These are phyloP conservation scores for Haplosporangium sp. DNA, from an alignment of 371 early-diverging fungal species.

Conservation along the genomic window DNA sequence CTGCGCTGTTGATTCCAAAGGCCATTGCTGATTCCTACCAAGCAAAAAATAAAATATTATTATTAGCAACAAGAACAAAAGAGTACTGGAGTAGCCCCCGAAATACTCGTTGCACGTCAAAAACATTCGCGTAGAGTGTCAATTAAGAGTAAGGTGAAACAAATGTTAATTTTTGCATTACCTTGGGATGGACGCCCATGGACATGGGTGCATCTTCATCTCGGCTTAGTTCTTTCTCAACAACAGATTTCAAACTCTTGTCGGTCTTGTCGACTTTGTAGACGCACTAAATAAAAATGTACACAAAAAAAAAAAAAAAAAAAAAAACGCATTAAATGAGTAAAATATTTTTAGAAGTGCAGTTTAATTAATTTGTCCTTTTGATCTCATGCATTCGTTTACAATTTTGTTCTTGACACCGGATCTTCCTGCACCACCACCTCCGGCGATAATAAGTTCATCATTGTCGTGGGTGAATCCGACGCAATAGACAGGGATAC, in stretches of 20 bases:
- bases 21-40: constrained; percentile 59
- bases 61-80: too few relatives aligned
- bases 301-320: constrained; percentile 1
- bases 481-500: constrained; percentile 75
- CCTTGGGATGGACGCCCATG: constrained; percentile 72
- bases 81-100: not conserved
- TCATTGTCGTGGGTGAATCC: constrained; percentile 64
- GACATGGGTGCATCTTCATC: constrained; percentile 83
- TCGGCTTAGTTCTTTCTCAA: constrained; percentile 63
- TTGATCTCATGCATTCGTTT: not conserved
- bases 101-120: not conserved
- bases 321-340: not conserved
- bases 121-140: too few relatives aligned
- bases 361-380: not conserved
- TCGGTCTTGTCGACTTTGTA: constrained; percentile 64
- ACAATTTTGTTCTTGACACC: constrained; percentile 82
- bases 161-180: constrained; percentile 17
- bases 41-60: not conserved
- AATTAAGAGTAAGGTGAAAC: too few relatives aligned
- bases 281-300: too few relatives aligned
- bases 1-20: constrained; percentile 70
- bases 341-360: not conserved
- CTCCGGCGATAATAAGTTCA: constrained; percentile 76
- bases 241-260: constrained; percentile 62
- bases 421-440: constrained; percentile 76